phyloP scores from a whole-genome alignment of 2,329 filamentous ascomycete species.

The Colletotrichum scovillei region DNA sequence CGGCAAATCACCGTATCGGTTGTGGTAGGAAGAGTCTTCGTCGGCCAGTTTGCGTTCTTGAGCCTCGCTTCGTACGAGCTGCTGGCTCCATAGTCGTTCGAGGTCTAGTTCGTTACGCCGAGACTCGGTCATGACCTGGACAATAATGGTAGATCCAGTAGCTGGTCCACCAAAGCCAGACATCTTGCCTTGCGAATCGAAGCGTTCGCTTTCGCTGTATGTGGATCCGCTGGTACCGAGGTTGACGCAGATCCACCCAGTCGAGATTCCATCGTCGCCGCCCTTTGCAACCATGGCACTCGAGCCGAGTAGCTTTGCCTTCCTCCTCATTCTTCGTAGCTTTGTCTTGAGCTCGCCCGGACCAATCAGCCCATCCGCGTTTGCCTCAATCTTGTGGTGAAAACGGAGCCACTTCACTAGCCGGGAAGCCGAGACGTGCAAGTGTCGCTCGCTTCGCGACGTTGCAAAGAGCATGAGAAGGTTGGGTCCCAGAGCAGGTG shows the following conservation, averaged over 20 bases:
- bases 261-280: conserved; percentile 86
- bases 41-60: conserved; percentile 20
- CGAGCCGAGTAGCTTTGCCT: conserved; percentile 82
- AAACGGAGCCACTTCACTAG: conserved; percentile 86
- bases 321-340: conserved; percentile 81
- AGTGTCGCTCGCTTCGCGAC: conserved; percentile 90
- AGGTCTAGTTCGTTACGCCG: conserved; percentile 64
- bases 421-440: conserved; percentile 91
- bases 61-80: conserved; percentile 48
- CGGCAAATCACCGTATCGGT: conserved; percentile 32
- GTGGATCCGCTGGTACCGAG: conserved; percentile 76
- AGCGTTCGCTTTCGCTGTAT: conserved; percentile 54
- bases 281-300: conserved; percentile 71
- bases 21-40: conserved; percentile 41
- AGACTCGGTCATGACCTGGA: conserved; percentile 68
- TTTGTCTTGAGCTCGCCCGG: conserved; percentile 93
- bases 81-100: conserved; percentile 62
- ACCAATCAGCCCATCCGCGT: conserved; percentile 89
- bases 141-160: conserved; percentile 63
- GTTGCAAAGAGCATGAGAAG: conserved; percentile 94
- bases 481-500: conserved; percentile 87
- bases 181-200: conserved; percentile 66
- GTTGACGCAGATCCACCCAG: conserved; percentile 97
- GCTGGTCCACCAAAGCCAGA: conserved; percentile 78
- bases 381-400: conserved; percentile 77